Conservation (phyloP, 495 filamentous ascomycete species). For the Hypoxylon intermedium region DNA sequence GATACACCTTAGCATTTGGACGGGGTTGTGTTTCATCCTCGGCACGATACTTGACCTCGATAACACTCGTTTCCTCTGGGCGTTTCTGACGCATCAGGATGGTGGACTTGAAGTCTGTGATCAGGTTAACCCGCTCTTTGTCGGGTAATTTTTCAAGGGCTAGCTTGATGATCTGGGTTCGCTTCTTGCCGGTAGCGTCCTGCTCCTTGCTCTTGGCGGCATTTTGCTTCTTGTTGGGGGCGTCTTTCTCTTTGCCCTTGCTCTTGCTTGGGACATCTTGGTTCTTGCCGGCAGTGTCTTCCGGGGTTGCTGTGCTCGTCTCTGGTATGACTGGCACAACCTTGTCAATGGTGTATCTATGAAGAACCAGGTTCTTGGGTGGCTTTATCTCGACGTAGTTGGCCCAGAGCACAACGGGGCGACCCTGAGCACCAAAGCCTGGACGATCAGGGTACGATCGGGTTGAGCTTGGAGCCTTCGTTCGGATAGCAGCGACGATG, state of each 20-base stretch:
- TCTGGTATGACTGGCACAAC: background rate
- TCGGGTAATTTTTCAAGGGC: constrained; percentile 50
- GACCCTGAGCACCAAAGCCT: constrained; percentile 58
- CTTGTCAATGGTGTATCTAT: constrained; percentile 51
- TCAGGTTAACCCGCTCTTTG: constrained; percentile 43
- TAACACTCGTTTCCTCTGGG: constrained; percentile 48
- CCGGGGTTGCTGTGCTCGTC: no score
- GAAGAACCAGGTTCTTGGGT: constrained; percentile 43
- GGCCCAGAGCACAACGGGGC: constrained; percentile 54
- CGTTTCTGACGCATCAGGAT: no score
- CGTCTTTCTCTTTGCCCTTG: no score
- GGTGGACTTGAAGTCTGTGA: constrained; percentile 59
- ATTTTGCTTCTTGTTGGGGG: no score
- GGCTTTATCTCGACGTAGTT: constrained; percentile 59
- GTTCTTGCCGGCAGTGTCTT: no score
- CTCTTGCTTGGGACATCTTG: no score
- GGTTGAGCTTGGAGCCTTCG: background rate
- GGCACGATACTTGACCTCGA: constrained; percentile 43
- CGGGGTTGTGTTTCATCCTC: constrained; percentile 40
- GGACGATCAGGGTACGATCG: constrained; percentile 50
- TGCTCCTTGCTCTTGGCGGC: constrained; percentile 8
- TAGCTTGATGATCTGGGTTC: constrained; percentile 54
- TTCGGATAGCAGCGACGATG: background rate
- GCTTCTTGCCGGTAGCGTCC: constrained; percentile 57
- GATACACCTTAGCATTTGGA: constrained; percentile 48